A percentile compares a stretch with the other conserved stretches of the same genome.
These are phyloP conservation scores for Paraurostyla sp. DNA, from an alignment of 73 alveolate species.

Conservation along the genomic window DNA sequence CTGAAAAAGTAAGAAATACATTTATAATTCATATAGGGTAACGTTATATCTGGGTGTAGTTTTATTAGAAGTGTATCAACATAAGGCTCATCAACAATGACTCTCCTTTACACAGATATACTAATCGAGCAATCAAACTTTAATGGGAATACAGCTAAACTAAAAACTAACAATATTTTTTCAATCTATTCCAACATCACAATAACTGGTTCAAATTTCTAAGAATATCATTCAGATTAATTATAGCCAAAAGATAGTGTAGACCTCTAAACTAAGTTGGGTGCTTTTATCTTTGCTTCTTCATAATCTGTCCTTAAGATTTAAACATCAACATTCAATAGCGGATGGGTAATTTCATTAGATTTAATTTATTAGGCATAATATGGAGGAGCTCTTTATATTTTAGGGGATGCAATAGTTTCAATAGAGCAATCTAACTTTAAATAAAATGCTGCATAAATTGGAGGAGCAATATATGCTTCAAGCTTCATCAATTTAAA, in stretches of 20 bases:
- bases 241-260: background rate
- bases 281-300: background rate
- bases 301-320: background rate
- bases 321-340: background rate
- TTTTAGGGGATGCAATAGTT: background rate
- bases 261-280: background rate
- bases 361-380: background rate
- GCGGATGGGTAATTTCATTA: conserved; percentile 13
- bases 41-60: background rate
- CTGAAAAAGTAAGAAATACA: background rate
- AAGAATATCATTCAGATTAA: background rate
- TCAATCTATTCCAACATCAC: background rate
- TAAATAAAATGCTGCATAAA: background rate
- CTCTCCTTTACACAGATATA: background rate
- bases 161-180: background rate
- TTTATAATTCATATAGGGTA: background rate
- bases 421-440: background rate
- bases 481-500: background rate
- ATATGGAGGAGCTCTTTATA: conserved; percentile 33
- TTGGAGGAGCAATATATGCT: conserved; percentile 48
- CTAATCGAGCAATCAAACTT: background rate
- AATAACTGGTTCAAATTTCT: background rate
- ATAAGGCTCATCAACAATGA: background rate
- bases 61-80: background rate
- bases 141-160: conserved; percentile 2